Evolutionary conservation across 306 rosid genomes (phyloP).

Genomic region (Medicago ruthenica): DNA sequence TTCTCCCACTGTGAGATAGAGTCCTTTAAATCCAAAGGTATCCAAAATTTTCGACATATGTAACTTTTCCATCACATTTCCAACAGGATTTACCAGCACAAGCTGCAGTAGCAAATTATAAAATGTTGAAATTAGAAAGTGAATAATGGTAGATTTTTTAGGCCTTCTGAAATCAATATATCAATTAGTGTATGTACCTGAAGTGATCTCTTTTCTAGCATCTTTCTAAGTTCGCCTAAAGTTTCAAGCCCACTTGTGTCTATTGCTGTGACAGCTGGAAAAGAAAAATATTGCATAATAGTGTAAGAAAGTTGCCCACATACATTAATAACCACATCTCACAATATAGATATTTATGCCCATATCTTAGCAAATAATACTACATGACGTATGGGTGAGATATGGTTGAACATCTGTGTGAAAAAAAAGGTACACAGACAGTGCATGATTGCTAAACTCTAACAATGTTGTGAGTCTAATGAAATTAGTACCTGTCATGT

Average conservation of each 20-base stretch:
- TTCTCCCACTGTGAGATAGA: slow-evolving; percentile 85
- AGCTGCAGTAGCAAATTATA: slow-evolving; percentile 52
- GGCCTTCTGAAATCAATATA: background rate
- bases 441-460: background rate
- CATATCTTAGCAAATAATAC: background rate
- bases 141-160: background rate
- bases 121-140: background rate
- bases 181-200: slow-evolving; percentile 52
- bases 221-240: slow-evolving; percentile 66
- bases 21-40: slow-evolving; percentile 59
- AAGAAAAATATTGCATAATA: slow-evolving; percentile 6
- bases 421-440: background rate
- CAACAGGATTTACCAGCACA: slow-evolving; percentile 85
- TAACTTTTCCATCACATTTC: slow-evolving; percentile 78
- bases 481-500: slow-evolving; percentile 81
- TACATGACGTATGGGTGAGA: background rate
- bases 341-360: background rate
- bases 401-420: background rate
- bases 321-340: background rate
- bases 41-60: slow-evolving; percentile 60
- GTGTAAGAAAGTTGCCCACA: background rate
- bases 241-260: slow-evolving; percentile 83
- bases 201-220: slow-evolving; percentile 68
- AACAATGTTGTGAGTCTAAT: background rate
- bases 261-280: slow-evolving; percentile 83